Conservation (phyloP, 1,284 basidiomycete species). For the Ceratobasidium sp. region DNA sequence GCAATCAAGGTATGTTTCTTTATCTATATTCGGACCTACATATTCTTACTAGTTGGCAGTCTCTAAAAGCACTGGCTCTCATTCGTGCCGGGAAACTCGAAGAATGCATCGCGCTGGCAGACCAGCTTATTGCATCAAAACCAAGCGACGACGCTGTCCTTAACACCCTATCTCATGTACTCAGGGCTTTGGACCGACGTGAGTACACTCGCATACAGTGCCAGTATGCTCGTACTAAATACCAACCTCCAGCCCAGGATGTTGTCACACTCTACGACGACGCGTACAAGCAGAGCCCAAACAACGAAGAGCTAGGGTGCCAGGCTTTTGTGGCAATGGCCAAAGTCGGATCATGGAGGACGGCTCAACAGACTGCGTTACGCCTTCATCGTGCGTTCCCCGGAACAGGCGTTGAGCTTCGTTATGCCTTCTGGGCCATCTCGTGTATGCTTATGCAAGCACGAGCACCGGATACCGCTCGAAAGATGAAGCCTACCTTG, state of each 20-base stretch:
- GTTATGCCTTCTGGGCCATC: conserved; percentile 85
- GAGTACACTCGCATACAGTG: conserved; percentile 55
- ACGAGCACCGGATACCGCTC: conserved; percentile 45
- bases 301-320: conserved; percentile 81
- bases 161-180: conserved; percentile 82
- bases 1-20: conserved; percentile 72
- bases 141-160: conserved; percentile 77
- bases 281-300: conserved; percentile 68
- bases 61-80: conserved; percentile 86
- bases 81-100: conserved; percentile 84
- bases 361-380: conserved; percentile 75
- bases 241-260: conserved; percentile 49
- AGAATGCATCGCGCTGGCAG: conserved; percentile 80
- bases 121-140: conserved; percentile 78
- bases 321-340: conserved; percentile 88
- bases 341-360: conserved; percentile 81
- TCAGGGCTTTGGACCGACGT: conserved; percentile 81
- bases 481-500: conserved; percentile 42
- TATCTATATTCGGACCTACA: conserved; percentile 40
- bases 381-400: conserved; percentile 40
- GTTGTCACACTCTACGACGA: conserved; percentile 54
- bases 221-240: neutral
- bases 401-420: conserved; percentile 63
- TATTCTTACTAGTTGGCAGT: conserved; percentile 60
- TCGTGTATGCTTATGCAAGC: conserved; percentile 78